Base-by-base conservation (phyloP, 306 rosid genomes). In the Vicia villosa region DNA sequence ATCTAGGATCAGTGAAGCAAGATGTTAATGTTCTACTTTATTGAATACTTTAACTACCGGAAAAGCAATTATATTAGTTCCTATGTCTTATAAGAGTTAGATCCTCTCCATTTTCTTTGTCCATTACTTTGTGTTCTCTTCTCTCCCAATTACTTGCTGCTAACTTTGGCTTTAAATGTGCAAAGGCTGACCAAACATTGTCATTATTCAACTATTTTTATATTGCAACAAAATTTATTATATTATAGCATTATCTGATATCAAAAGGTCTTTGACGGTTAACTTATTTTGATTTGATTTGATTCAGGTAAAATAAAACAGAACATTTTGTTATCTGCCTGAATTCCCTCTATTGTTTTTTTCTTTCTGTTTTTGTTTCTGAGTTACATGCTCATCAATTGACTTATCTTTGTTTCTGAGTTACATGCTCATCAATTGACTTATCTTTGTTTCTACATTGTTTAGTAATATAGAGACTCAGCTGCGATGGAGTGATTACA, bases 311-410 rank as follows among this genome's bases (percentile, higher is more conserved):
- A 62, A 22, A 59, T 11, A 61, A 24, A 55, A 6, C 47, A 65
- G 40, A 63, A 14, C 38, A 21, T 62, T 22, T 37, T 66, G 62
- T 12, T 76, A 26, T 61, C 40, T 46, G 22, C 22, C 51, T 24
- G 62, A 47, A 60, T 55, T 37, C 21, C 47, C 50, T 68, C 38
- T 26, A 24, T 32, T 42, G 1, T 37, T 46, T 65, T 43, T 24
- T 5, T 21, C 57, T 62, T 12, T 26, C 22, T 3, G 21, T 64
- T 30, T 47, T 17, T 62, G 19, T 38, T 43, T 71, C 37, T 17
- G 59, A 67, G 75, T 38, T 43, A 38, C 41, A 62, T 50, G 69
- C 63, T 74, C 67, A 62, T 58, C 74, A 30, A 20, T 41, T 69
- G 65, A 45, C 57, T 69, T 63, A n/a, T 43, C 57, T 24, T 14